phyloP scores from a whole-genome alignment of 768 basidiomycete species.

The Tylopilus intermedius region DNA sequence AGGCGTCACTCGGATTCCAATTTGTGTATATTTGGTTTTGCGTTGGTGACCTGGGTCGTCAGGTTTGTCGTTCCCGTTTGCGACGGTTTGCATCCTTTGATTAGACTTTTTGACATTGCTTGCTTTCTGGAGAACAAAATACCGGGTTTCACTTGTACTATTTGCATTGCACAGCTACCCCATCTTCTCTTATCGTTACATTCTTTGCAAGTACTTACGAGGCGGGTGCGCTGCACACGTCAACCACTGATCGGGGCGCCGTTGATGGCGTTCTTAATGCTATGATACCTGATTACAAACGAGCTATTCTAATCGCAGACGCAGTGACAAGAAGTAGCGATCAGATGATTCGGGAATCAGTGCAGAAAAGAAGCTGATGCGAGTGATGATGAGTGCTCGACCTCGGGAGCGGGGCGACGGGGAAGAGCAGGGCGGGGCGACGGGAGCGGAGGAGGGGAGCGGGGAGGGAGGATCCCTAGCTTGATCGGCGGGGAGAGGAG shows the following conservation, averaged over 20 bases:
- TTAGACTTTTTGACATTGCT: constrained; percentile 20
- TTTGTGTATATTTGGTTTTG: constrained; percentile 1
- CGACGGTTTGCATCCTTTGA: constrained; percentile 4
- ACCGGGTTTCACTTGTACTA: constrained; percentile 30
- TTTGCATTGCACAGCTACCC: constrained; percentile 28
- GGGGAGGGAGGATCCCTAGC: constrained; percentile 6
- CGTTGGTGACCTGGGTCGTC: neutral
- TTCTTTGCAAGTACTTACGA: constrained; percentile 23
- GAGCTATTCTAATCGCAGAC: constrained; percentile 27
- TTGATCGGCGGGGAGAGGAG: constrained; percentile 18
- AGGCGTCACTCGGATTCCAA: neutral
- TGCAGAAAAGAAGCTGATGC: constrained; percentile 18
- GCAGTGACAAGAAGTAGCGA: constrained; percentile 9
- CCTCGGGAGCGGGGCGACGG: constrained; percentile 14
- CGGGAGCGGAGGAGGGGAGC: constrained; percentile 11
- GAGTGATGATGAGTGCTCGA: neutral
- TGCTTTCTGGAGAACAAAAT: constrained; percentile 19
- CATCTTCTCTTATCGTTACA: constrained; percentile 13
- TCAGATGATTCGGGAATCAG: constrained; percentile 13
- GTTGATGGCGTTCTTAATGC: constrained; percentile 23
- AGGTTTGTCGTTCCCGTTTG: constrained; percentile 13
- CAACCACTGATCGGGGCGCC: constrained; percentile 18
- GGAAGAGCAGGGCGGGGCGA: constrained; percentile 16
- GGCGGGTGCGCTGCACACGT: constrained; percentile 15
- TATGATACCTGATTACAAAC: constrained; percentile 29